phyloP scores from a whole-genome alignment of 129 eudicot species.

The Lactuca sativa region DNA sequence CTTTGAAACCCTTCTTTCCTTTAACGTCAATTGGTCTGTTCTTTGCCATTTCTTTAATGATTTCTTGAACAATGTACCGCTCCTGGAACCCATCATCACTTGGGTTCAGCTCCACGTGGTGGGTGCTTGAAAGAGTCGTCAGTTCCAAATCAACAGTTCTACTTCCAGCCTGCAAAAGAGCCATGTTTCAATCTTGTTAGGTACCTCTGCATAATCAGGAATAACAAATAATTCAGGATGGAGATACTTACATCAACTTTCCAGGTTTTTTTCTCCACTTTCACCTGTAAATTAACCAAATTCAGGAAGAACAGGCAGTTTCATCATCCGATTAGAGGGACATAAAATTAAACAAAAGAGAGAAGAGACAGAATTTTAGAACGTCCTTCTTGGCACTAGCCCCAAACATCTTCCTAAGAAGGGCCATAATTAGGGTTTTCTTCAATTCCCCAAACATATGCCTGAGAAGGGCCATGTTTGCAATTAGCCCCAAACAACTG shows the following conservation, averaged over 20 bases:
- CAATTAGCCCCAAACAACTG: slow-evolving; percentile 56
- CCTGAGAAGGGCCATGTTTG: too few relatives aligned
- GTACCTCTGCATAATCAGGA: background rate
- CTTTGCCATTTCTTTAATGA: slow-evolving; percentile 97
- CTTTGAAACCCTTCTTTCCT: slow-evolving; percentile 92
- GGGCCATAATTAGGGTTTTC: slow-evolving; percentile 99
- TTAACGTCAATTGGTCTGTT: slow-evolving; percentile 87
- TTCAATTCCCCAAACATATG: slow-evolving; percentile 13
- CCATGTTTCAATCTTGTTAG: background rate
- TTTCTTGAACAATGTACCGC: slow-evolving; percentile 90
- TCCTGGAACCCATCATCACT: slow-evolving; percentile 97
- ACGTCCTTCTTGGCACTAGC: slow-evolving; percentile 87
- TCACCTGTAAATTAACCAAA: slow-evolving; percentile 61
- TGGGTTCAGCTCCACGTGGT: slow-evolving; percentile 91
- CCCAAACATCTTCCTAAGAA: slow-evolving; percentile 93
- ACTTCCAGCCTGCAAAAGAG: slow-evolving; percentile 69
- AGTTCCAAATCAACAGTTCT: slow-evolving; percentile 85
- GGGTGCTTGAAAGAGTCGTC: slow-evolving; percentile 80
- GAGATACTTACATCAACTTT: slow-evolving; percentile 76
- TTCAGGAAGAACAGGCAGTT: background rate
- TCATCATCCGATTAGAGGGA: background rate
- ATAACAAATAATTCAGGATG: background rate
- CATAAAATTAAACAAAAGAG: background rate
- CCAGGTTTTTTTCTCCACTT: slow-evolving; percentile 89
- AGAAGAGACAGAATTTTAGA: background rate